Evolutionary conservation across 1,139 yeast species (phyloP), one percentile per base, ranked within the genome.

Genomic region (Geotrichum histeridarum): DNA sequence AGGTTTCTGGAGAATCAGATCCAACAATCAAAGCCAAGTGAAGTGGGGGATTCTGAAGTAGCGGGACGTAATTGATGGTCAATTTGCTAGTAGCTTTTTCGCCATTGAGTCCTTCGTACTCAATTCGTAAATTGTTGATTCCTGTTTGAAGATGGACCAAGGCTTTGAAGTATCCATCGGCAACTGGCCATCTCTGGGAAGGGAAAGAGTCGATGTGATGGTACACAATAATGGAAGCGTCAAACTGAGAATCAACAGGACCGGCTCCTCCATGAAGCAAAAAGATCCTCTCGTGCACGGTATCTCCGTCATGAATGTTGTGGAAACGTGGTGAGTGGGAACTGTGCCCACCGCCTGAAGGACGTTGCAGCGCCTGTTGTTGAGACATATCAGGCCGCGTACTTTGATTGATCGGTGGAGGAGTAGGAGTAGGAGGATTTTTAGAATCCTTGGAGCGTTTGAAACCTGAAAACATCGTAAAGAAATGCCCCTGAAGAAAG

Each of bases 1-100:
- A 91, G 8, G 70, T 60, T 8, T 82, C 81, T 4, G 82, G 80
- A 1, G 96, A 87, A 64, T 93, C 99, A 54, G 74, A 77, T 1
- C 89, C 98, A 7, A 90, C 70, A 27, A 93, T 70, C 12, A 91
- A 66, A 67, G 95, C 90, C 55, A 91, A 68, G 68, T 91, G 95
- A 11, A 91, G 73, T 1, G 95, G 95, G 51, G 89, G 90, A 64
- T 87, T 83, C 56, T 82, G 80, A 1, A 76, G 66, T 42, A 86
- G 67, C 0, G 91, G 93, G 1, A 74, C 68, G 67, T 82, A 89
- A 53, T 68, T 70, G 45, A 90, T 67, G 0, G 63, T 66, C 38
- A 75, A 55, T 43, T 54, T 42, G 50, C 22, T 36, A 27, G 47
- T 30, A 22, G 51, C 31, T 17, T 27, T 42, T 14, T 51, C 48